Evolutionary conservation across 768 basidiomycete species (phyloP), one percentile per base, ranked within the genome.

Genomic region (Tylopilus subfusipes): DNA sequence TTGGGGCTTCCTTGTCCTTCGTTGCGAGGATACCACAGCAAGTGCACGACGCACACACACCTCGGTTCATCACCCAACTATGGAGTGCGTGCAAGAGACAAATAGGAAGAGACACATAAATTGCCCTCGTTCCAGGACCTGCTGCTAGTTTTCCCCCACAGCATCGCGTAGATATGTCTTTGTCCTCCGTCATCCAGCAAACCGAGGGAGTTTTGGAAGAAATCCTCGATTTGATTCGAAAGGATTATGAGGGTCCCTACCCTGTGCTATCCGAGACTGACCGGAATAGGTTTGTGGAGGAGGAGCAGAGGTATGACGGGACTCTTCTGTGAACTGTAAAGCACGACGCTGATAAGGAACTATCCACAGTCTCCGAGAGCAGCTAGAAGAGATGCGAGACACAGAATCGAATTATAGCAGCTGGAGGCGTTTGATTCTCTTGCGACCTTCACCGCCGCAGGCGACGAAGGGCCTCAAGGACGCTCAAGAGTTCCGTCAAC

Each of bases 11-110:
- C 55, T 63, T 63, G 31, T 64, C 27, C 42, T 55, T 40, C 21
- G 59, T 63, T 30, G 53, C 46, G 25, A 61, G 51, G 58, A 39
- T 39, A 29, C 24, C 46, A 58, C 53, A 47, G 54, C 48, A 54
- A 43, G 44, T 50, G 16, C 30, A 36, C 21, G 45, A 49, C 48
- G 19, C 22, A n/a, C 40, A 50, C 25, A 22, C n/a, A n/a, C 18
- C 42, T 39, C 27, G 31, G n/a, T 38, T 25, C 25, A 40, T n/a
- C n/a, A n/a, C n/a, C n/a, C n/a, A n/a, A n/a, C n/a, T n/a, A n/a
- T n/a, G n/a, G n/a, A n/a, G n/a, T n/a, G n/a, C n/a, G n/a, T n/a
- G 25, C 4, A 27, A 27, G 25, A 27, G 7, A 27, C 3, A 27
- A 27, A 27, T 4, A 27, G 25, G 25, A 27, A 27, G 25, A 27